Evolutionary conservation across 768 basidiomycete species (phyloP).

Genomic region (Kwoniella pini): DNA sequence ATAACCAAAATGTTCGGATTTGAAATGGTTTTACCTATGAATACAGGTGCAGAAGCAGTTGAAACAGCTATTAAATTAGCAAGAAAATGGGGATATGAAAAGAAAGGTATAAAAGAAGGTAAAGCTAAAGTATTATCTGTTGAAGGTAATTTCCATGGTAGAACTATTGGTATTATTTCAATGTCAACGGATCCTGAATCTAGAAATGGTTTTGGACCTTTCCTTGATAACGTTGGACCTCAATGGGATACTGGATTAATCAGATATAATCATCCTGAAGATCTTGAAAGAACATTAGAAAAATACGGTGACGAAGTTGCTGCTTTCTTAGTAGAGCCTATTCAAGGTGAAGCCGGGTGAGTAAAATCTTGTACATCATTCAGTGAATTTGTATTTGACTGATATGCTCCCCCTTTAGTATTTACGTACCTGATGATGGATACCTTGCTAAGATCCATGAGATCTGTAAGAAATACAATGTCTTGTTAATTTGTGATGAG

Average conservation of each 20-base stretch:
- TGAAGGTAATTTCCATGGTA: constrained; percentile 91
- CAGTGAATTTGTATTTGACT: background rate
- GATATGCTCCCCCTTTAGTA: too few species aligned
- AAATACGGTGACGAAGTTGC: constrained; percentile 79
- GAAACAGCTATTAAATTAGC: constrained; percentile 96
- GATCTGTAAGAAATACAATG: constrained; percentile 88
- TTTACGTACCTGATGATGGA: constrained; percentile 85
- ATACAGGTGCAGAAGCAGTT: constrained; percentile 97
- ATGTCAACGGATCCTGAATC: constrained; percentile 89
- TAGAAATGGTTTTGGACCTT: constrained; percentile 86
- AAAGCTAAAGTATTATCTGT: constrained; percentile 83
- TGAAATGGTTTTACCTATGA: constrained; percentile 97
- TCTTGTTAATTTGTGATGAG: constrained; percentile 96
- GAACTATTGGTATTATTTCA: constrained; percentile 87
- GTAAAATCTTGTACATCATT: constrained; percentile 54
- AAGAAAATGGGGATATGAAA: constrained; percentile 92
- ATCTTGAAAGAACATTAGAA: constrained; percentile 78
- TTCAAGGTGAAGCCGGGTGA: constrained; percentile 98
- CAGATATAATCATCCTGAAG: constrained; percentile 78
- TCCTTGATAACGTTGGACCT: constrained; percentile 80
- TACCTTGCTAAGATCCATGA: constrained; percentile 76
- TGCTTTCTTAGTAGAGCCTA: constrained; percentile 94
- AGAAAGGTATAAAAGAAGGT: constrained; percentile 77
- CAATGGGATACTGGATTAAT: constrained; percentile 65
- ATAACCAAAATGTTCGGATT: constrained; percentile 82